These are phyloP conservation scores for Yamadazyma atmosphaerica DNA, from an alignment of 1,139 yeast genomes.

Conservation along the genomic window DNA sequence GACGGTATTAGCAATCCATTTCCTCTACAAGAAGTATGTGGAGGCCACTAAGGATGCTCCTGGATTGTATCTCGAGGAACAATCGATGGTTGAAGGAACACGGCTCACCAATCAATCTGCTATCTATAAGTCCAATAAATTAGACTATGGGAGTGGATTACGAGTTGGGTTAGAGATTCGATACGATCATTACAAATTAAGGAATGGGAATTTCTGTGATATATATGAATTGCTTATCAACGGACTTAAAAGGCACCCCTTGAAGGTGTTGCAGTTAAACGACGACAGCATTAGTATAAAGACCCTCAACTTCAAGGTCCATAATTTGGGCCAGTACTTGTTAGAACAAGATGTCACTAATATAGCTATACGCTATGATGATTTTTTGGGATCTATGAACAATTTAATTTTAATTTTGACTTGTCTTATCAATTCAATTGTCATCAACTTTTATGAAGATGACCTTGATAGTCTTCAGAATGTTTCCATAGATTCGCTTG, in stretches of 20 bases:
- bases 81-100: constrained; percentile 57
- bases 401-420: constrained; percentile 26
- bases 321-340: constrained; percentile 19
- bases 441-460: constrained; percentile 22
- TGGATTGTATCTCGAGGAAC: constrained; percentile 57
- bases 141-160: constrained; percentile 61
- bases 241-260: constrained; percentile 14
- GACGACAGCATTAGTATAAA: constrained; percentile 17
- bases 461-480: constrained; percentile 7
- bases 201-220: constrained; percentile 71
- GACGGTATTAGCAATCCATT: constrained; percentile 20
- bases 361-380: constrained; percentile 20
- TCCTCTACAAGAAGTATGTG: constrained; percentile 23
- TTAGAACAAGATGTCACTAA: constrained; percentile 11
- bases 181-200: constrained; percentile 56
- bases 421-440: constrained; percentile 30
- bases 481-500: constrained; percentile 1
- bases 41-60: constrained; percentile 49
- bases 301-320: constrained; percentile 27
- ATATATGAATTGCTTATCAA: constrained; percentile 51
- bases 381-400: constrained; percentile 19
- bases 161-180: constrained; percentile 67
- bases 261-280: constrained; percentile 18
- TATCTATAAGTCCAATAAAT: constrained; percentile 60
- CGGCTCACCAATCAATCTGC: constrained; percentile 62